Conservation (phyloP, 139 green algal genomes). For the Dunaliella primolecta region DNA sequence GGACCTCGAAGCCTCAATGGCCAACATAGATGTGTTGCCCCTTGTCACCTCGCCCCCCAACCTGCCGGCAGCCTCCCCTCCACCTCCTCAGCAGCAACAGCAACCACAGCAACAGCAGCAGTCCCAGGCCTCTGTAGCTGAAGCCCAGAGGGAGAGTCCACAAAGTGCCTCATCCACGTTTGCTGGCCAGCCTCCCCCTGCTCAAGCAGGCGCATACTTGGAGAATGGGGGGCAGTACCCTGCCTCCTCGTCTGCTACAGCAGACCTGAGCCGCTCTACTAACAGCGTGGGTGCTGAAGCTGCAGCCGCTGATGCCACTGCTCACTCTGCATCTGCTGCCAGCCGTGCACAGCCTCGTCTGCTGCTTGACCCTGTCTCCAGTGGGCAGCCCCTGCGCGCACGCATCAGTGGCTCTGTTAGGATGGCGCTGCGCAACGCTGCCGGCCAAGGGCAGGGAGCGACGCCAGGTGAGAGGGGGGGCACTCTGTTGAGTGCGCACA, state of each 20-base stretch:
- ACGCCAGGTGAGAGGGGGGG: too few species aligned
- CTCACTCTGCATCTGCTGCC: not conserved
- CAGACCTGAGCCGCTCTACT: too few species aligned
- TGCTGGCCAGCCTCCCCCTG: not conserved
- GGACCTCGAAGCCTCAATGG: slow-evolving; percentile 30
- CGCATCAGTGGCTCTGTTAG: not conserved
- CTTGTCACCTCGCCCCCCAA: slow-evolving; percentile 15
- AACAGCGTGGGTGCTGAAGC: not conserved
- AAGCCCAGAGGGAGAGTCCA: not conserved
- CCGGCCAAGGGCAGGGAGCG: too few species aligned
- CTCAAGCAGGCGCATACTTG: too few species aligned
- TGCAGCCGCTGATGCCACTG: too few species aligned
- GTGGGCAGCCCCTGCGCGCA: slow-evolving; percentile 26
- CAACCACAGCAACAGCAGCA: not conserved
- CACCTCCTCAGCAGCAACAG: too few species aligned
- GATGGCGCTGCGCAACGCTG: not conserved
- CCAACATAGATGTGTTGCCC: slow-evolving; percentile 38
- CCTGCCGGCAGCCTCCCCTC: not conserved
- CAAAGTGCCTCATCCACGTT: not conserved
- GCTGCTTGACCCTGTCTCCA: slow-evolving; percentile 17
- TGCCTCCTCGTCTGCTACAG: not conserved
- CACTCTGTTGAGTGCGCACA: too few species aligned
- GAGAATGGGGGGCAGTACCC: too few species aligned
- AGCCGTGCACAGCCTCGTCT: not conserved
- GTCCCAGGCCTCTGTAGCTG: not conserved